Evolutionary conservation across 2,329 filamentous ascomycete genomes (phyloP).

Genomic region (Fusarium denticulatum): DNA sequence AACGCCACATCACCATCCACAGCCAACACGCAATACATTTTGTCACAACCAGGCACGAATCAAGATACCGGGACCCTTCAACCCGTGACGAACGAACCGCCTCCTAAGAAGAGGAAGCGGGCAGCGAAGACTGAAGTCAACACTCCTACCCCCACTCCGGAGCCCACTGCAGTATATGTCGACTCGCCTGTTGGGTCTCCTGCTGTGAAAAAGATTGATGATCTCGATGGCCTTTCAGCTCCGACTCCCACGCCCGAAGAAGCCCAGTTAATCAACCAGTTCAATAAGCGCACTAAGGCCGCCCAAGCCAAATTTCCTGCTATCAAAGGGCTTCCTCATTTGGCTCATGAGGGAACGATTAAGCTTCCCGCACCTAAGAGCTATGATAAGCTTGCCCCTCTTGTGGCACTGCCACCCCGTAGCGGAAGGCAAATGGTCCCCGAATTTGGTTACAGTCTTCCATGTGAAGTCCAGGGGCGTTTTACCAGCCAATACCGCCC

Average conservation of each 20-base stretch:
- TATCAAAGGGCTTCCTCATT: constrained; percentile 52
- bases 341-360: constrained; percentile 52
- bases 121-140: constrained; percentile 43
- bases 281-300: constrained; percentile 51
- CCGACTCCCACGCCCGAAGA: constrained; percentile 50
- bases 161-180: constrained; percentile 36
- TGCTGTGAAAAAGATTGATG: constrained; percentile 47
- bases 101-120: constrained; percentile 54
- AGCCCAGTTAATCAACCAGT: constrained; percentile 49
- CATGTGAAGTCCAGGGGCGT: constrained; percentile 56
- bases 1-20: constrained; percentile 35
- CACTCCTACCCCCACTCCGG: constrained; percentile 37
- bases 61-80: constrained; percentile 35
- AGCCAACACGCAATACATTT: constrained; percentile 34
- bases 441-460: constrained; percentile 52
- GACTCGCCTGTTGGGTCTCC: constrained; percentile 46
- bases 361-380: constrained; percentile 57
- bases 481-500: constrained; percentile 56
- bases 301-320: constrained; percentile 52
- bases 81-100: constrained; percentile 41
- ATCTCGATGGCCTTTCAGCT: constrained; percentile 46
- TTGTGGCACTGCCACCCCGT: constrained; percentile 54
- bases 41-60: constrained; percentile 37
- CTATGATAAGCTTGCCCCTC: constrained; percentile 56
- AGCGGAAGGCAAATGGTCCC: constrained; percentile 53